Conservation (phyloP, 805 yeast species). For the Metschnikowia continentalis region DNA sequence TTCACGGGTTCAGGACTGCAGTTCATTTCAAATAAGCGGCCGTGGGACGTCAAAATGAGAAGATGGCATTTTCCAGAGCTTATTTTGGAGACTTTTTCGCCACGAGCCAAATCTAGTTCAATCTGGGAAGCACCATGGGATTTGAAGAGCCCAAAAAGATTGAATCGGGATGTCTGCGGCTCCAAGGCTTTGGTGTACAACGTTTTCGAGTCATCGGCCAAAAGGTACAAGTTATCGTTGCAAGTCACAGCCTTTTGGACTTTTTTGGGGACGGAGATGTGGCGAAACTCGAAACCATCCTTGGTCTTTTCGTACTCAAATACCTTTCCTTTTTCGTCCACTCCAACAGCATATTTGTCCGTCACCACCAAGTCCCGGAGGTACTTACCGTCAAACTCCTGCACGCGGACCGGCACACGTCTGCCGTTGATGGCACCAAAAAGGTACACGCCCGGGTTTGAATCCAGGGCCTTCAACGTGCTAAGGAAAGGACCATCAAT, state of each 20-base stretch:
- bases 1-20: slow-evolving; percentile 37
- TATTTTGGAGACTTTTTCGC: slow-evolving; percentile 43
- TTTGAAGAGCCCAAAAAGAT: slow-evolving; percentile 6
- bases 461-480: slow-evolving; percentile 21
- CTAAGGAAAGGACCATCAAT: slow-evolving; percentile 19
- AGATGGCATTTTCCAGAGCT: slow-evolving; percentile 66
- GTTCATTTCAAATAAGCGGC: slow-evolving; percentile 59
- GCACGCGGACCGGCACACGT: slow-evolving; percentile 55
- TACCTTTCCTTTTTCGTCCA: slow-evolving; percentile 65
- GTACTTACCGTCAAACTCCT: slow-evolving; percentile 57
- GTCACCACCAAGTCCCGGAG: slow-evolving; percentile 55
- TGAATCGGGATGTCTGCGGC: background rate
- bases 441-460: slow-evolving; percentile 33
- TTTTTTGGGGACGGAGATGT: slow-evolving; percentile 26
- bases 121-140: slow-evolving; percentile 6
- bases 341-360: slow-evolving; percentile 49
- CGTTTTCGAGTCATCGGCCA: slow-evolving; percentile 43
- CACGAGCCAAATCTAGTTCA: slow-evolving; percentile 11
- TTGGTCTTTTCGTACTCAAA: slow-evolving; percentile 62
- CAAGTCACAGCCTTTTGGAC: slow-evolving; percentile 40
- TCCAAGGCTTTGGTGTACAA: slow-evolving; percentile 14
- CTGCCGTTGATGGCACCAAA: slow-evolving; percentile 32
- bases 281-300: slow-evolving; percentile 12
- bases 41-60: slow-evolving; percentile 54
- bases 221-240: slow-evolving; percentile 45